These are phyloP conservation scores for Arthrobotrys iridis DNA, from an alignment of 2,329 filamentous ascomycete species.

Conservation along the genomic window DNA sequence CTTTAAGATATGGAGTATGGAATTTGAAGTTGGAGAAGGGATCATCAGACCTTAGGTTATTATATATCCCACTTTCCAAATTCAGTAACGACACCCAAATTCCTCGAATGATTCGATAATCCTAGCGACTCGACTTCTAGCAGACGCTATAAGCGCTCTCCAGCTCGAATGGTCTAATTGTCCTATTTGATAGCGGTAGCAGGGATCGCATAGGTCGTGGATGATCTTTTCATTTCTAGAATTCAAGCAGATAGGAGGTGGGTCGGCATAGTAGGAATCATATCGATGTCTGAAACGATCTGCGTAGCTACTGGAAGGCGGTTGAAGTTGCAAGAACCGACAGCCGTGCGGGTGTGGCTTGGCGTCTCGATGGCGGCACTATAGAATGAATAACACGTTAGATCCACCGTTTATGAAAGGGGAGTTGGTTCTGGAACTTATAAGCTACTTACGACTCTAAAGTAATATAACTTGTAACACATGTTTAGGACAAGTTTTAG, in stretches of 20 bases:
- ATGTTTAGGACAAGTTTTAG: not conserved
- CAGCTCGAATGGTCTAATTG: not conserved
- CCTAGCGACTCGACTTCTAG: not conserved
- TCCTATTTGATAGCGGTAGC: conserved; percentile 2
- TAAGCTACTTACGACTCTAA: not conserved
- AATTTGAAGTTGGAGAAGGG: too few species aligned
- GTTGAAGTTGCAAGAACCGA: not conserved
- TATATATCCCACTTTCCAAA: not conserved
- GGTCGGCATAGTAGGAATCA: conserved; percentile 26
- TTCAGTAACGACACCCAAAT: conserved; percentile 1
- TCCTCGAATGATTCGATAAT: conserved; percentile 12
- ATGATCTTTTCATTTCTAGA: not conserved
- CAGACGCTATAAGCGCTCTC: conserved; percentile 4
- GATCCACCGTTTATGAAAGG: too few species aligned
- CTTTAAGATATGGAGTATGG: too few species aligned
- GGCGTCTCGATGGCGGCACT: conserved; percentile 46
- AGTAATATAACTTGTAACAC: conserved; percentile 18
- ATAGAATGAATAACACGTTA: too few species aligned
- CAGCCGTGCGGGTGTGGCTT: conserved; percentile 16
- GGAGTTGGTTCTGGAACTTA: not conserved
- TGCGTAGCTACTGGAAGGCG: not conserved
- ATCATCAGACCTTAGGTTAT: not conserved
- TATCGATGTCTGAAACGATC: conserved; percentile 20
- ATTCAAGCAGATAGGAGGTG: conserved; percentile 18
- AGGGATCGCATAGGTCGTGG: conserved; percentile 1